Evolutionary conservation across 108 stramenopile genomes (phyloP).

Genomic region (Pseudonitzschia pungens): DNA sequence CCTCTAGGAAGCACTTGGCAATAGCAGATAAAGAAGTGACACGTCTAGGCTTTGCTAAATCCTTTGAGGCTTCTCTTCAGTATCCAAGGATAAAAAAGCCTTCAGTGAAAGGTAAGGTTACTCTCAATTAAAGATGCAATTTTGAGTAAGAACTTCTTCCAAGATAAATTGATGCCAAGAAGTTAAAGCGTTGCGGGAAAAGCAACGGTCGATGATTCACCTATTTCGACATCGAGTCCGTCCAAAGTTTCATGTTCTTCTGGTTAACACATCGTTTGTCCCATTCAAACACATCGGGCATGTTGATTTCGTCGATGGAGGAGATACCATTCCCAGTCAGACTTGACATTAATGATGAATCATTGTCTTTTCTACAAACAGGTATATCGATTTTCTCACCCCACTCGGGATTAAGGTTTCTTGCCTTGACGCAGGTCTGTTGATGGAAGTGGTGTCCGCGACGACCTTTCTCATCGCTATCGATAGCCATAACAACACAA

Average conservation of each 20-base stretch:
- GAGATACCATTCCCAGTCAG: neutral
- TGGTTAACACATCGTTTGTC: neutral
- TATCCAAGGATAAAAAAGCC: too few relatives aligned
- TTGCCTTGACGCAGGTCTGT: conserved; percentile 14
- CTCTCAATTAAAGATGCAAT: too few relatives aligned
- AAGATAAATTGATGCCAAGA: too few relatives aligned
- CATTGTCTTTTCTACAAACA: neutral
- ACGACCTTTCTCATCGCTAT: neutral
- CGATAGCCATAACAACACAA: conserved; percentile 8
- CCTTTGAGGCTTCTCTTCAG: too few relatives aligned
- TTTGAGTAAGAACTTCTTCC: too few relatives aligned
- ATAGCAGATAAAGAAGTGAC: too few relatives aligned
- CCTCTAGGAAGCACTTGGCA: too few relatives aligned
- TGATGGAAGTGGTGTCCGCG: neutral
- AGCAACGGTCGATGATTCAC: too few relatives aligned
- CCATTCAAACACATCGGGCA: neutral
- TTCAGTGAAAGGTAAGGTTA: too few relatives aligned
- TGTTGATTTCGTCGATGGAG: neutral
- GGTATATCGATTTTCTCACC: conserved; percentile 17
- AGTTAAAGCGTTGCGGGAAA: too few relatives aligned
- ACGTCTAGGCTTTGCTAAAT: too few relatives aligned
- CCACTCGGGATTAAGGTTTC: conserved; percentile 10
- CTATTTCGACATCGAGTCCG: neutral
- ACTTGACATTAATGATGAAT: neutral
- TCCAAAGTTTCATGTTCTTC: neutral